Evolutionary conservation across 2,329 filamentous ascomycete genomes (phyloP), one percentile per base, ranked within the genome.

Genomic region (Beauveria brongniartii): DNA sequence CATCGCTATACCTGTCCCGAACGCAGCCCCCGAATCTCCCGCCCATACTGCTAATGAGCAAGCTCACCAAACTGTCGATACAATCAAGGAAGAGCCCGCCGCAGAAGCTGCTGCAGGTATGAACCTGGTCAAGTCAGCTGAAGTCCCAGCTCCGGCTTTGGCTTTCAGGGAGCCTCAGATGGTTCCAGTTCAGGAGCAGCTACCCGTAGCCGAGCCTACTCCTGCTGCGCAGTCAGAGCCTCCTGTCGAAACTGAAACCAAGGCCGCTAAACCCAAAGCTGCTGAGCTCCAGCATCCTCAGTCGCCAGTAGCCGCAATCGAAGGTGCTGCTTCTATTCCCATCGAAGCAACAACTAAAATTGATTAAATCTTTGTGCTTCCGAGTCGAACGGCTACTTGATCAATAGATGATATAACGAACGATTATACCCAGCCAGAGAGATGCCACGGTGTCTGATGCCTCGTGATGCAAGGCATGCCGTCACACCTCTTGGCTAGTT

Each of bases 21-120:
- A 40, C 5, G 16, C 14, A 4, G n/a, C 34, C 5, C 22, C 52
- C 24, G 50, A 40, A 41, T 24, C 55, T 22, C 16, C 44, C 2
- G n/a, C 28, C 9, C n/a, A 34, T n/a, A 18, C 46, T 34, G 41
- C 48, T 14, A 24, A 20, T 46, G 55, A 52, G 22, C 57, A 47
- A 48, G 6, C 24, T 16, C 28, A 30, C 14, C 50, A 51, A n/a
- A 20, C 52, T 14, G 53, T 60, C 43, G 37, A 52, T 18, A 57
- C 52, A 2, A 64, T 57, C 46, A 57, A 65, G n/a, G 61, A 65
- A 46, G 56, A 61, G 24, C 26, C 55, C 20, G 24, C 28, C 20
- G 24, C 44, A 20, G 47, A 62, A 37, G 37, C 55, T 22, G 44
- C 48, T 24, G 53, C 41, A 6, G 10, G 40, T 52, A 5, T 30